Evolutionary conservation across 176 grass and related monocot species (phyloP), one percentile per base, ranked within the genome.

Genomic region (Oryza officinalis): DNA sequence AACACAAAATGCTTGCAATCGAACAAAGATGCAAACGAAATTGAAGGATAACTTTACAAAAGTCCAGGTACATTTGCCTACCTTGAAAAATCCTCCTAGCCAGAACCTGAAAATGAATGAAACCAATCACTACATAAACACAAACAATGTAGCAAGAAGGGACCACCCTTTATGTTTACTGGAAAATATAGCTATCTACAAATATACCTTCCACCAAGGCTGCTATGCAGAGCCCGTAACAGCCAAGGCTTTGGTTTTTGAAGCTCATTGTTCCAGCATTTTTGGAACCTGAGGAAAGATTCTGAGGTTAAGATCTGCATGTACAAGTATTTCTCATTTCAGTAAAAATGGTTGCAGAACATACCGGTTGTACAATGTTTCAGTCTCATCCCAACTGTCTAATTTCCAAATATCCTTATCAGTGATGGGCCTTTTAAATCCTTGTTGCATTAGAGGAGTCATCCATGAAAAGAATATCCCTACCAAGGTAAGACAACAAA

Each of bases 351-450:
- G 71, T 84, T 13, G 20, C 25, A 89, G 70, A 82, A 90, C 76
- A 69, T 92, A 98, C 96, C 89, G 88, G 83, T n/a, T 87, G 82
- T 95, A 84, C 74, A 98, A 84, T 82, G 91, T 98, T 88, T 98
- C 96, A 35, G 93, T 98, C 72, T 81, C 89, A 66, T 98, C 96
- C 96, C 96, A 98, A 65, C 63, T 67, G 81, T 98, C 96, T 79
- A 98, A 76, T 86, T 98, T 95, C 96, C 96, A 98, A 44, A 98
- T 92, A 95, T 98, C 96, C 86, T 90, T 98, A 70, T 98, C 87
- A 10, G 87, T 94, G 44, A 95, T 88, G 65, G 93, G 91, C 80
- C 70, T 93, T 81, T 60, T 94, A 79, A 78, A 98, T 71, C 96
- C 96, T 95, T 94, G 96, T 90, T 89, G 87, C 91, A 98, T 95